These are phyloP conservation scores for Ascochyta clinopodiicola DNA, from an alignment of 2,329 filamentous ascomycete species.

Conservation along the genomic window DNA sequence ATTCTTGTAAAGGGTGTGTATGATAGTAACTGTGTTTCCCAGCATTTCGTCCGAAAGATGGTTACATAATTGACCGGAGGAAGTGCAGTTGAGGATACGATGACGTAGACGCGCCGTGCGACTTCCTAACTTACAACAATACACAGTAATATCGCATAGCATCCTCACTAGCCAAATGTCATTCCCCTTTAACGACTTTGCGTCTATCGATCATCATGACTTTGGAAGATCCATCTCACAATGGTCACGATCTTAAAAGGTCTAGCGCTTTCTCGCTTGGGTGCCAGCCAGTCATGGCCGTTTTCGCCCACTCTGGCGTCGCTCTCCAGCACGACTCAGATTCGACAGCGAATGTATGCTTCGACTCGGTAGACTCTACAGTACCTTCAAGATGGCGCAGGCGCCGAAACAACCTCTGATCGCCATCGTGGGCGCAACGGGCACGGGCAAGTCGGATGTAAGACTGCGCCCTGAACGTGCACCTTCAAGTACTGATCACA, in stretches of 20 bases:
- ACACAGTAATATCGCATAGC: no score
- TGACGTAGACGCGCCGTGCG: no score
- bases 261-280: slow-evolving; percentile 10
- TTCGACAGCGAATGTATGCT: slow-evolving; percentile 31
- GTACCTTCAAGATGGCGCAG: slow-evolving; percentile 32
- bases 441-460: slow-evolving; percentile 93
- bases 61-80: no score
- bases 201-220: background rate
- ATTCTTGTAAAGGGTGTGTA: no score
- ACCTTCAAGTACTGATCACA: slow-evolving; percentile 45
- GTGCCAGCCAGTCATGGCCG: slow-evolving; percentile 1
- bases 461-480: slow-evolving; percentile 21
- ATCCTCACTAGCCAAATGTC: no score
- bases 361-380: slow-evolving; percentile 25
- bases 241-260: background rate
- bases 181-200: no score
- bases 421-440: slow-evolving; percentile 85
- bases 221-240: background rate
- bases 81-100: no score
- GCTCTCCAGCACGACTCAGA: slow-evolving; percentile 1
- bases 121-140: no score
- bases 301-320: background rate
- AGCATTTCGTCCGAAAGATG: no score
- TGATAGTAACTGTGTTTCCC: no score
- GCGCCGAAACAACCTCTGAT: slow-evolving; percentile 65